Evolutionary conservation across 2,329 filamentous ascomycete genomes (phyloP).

Genomic region (Sporothrix protearum): DNA sequence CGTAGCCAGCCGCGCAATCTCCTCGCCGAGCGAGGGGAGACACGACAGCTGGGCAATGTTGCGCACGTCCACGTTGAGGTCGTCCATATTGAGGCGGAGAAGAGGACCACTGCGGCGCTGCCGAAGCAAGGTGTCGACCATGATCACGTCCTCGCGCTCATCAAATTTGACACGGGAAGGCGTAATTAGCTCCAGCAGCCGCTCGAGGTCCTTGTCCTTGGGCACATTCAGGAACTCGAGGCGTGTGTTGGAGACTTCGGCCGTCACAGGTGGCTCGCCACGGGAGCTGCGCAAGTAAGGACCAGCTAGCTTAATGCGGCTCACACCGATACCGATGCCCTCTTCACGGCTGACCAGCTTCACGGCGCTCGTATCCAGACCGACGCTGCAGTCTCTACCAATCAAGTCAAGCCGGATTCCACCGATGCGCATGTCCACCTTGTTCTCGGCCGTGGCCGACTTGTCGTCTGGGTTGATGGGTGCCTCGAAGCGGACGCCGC

Average conservation of each 20-base stretch:
- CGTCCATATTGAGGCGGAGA: conserved; percentile 64
- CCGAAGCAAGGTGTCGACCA: conserved; percentile 83
- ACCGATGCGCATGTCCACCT: conserved; percentile 72
- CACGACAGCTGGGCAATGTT: conserved; percentile 63
- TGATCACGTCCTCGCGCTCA: conserved; percentile 84
- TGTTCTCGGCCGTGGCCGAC: conserved; percentile 52
- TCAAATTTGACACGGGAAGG: conserved; percentile 87
- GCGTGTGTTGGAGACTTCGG: conserved; percentile 63
- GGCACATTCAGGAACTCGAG: conserved; percentile 71
- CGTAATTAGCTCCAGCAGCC: conserved; percentile 78
- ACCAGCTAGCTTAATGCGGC: conserved; percentile 69
- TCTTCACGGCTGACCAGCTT: conserved; percentile 74
- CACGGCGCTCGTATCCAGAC: conserved; percentile 73
- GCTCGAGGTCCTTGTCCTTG: conserved; percentile 74
- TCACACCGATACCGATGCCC: conserved; percentile 68
- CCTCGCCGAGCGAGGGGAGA: conserved; percentile 69
- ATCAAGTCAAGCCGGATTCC: conserved; percentile 73
- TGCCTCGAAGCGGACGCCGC: conserved; percentile 58
- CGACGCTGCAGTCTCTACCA: conserved; percentile 71
- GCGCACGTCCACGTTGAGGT: conserved; percentile 59
- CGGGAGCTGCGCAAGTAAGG: conserved; percentile 57
- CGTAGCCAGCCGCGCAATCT: conserved; percentile 75
- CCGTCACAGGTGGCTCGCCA: conserved; percentile 57
- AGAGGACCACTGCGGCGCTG: conserved; percentile 85
- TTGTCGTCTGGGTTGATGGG: conserved; percentile 44